A percentile compares a stretch with the other conserved stretches of the same genome.
phyloP scores from a whole-genome alignment of 345 rosid genomes.

The Gossypium longicalyx region DNA sequence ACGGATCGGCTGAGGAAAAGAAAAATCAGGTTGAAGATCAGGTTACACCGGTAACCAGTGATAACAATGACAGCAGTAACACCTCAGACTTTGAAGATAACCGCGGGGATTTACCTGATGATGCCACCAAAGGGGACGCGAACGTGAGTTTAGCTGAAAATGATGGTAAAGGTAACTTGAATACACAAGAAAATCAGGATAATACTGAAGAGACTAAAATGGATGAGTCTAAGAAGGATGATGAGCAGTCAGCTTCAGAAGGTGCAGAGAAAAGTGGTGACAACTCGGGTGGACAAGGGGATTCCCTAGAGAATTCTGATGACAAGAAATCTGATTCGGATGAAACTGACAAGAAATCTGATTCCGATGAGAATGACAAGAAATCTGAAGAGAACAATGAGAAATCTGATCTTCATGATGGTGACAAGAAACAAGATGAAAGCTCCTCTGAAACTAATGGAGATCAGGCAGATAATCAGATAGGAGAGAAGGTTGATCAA shows the following conservation, averaged over 20 bases:
- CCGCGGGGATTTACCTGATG: conserved; percentile 61
- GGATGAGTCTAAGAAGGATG: conserved; percentile 39
- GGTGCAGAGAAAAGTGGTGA: conserved; percentile 31
- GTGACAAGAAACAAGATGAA: conserved; percentile 32
- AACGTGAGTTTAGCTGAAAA: conserved; percentile 24
- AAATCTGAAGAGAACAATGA: conserved; percentile 18
- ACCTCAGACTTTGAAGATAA: conserved; percentile 48
- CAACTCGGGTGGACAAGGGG: conserved; percentile 37
- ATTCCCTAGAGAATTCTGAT: conserved; percentile 36
- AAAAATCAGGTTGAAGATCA: conserved; percentile 54
- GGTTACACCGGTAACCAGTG: conserved; percentile 25
- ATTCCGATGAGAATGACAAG: not conserved
- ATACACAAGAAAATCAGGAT: conserved; percentile 35
- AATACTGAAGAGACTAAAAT: conserved; percentile 13
- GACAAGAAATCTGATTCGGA: conserved; percentile 30
- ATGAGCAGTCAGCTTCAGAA: conserved; percentile 26
- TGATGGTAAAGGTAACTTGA: conserved; percentile 22
- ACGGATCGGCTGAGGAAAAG: conserved; percentile 49
- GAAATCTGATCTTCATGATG: conserved; percentile 22
- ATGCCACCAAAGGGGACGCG: conserved; percentile 57
- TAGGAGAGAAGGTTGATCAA: conserved; percentile 39
- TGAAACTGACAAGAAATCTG: conserved; percentile 26
- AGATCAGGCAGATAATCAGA: conserved; percentile 40
- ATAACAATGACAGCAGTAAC: conserved; percentile 24
- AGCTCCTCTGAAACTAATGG: conserved; percentile 25